A percentile compares a stretch with the other conserved stretches of the same genome.
Evolutionary conservation across 2,329 filamentous ascomycete genomes (phyloP).

Genomic region (Fusarium acutatum): DNA sequence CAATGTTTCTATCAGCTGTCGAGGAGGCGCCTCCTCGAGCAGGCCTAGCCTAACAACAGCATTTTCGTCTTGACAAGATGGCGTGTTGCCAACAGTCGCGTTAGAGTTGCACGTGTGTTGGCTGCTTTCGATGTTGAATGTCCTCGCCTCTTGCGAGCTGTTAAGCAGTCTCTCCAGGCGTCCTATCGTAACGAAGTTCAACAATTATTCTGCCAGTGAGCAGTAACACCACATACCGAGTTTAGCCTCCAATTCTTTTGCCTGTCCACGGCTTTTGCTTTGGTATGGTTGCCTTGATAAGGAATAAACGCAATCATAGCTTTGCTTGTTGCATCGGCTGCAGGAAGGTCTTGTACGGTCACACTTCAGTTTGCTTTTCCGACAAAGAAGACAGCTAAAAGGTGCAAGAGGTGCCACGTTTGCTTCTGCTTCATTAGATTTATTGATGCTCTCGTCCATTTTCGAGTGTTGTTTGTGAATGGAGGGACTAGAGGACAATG

Average conservation of each 20-base stretch:
- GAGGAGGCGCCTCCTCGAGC: not conserved
- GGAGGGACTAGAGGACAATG: not conserved
- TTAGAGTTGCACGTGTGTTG: not conserved
- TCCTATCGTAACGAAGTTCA: not conserved
- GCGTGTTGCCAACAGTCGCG: too few species aligned
- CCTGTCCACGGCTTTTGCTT: not conserved
- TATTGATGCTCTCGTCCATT: not conserved
- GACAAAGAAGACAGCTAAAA: slow-evolving; percentile 13
- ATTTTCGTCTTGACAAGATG: not conserved
- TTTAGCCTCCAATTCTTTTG: slow-evolving; percentile 2
- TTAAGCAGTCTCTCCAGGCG: slow-evolving; percentile 1
- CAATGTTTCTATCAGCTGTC: slow-evolving; percentile 3
- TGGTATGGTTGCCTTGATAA: slow-evolving; percentile 2
- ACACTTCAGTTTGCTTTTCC: slow-evolving; percentile 14
- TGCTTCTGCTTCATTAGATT: not conserved
- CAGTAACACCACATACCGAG: not conserved
- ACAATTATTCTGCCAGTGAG: not conserved
- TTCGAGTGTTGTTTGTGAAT: not conserved
- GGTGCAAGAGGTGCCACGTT: not conserved
- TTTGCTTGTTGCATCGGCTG: slow-evolving; percentile 9
- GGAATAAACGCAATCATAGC: slow-evolving; percentile 8
- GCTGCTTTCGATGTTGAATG: too few species aligned
- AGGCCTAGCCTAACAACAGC: not conserved
- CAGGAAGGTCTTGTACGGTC: slow-evolving; percentile 4
- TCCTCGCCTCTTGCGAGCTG: not conserved